These are phyloP conservation scores for Schizopora paradoxa DNA, from an alignment of 1,284 basidiomycete genomes.

Conservation along the genomic window DNA sequence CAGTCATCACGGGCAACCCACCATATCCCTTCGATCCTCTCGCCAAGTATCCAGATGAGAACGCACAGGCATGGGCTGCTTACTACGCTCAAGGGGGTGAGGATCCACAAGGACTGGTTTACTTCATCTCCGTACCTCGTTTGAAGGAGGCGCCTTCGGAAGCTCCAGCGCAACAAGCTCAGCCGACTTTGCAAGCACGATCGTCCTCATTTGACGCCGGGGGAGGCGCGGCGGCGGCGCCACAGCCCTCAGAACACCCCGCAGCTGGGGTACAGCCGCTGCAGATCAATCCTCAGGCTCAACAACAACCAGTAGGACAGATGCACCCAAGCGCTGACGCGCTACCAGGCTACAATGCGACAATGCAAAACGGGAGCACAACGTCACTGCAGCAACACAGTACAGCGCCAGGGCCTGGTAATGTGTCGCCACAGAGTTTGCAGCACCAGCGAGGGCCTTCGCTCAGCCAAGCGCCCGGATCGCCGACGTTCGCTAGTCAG, in stretches of 20 bases:
- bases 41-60: conserved; percentile 59
- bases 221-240: background rate
- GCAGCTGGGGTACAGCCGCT: conserved; percentile 5
- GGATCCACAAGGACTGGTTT: conserved; percentile 64
- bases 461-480: background rate
- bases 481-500: background rate
- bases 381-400: conserved; percentile 1
- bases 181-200: conserved; percentile 13
- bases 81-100: conserved; percentile 73
- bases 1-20: conserved; percentile 38
- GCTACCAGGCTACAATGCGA: conserved; percentile 1
- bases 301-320: conserved; percentile 6
- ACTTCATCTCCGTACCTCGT: conserved; percentile 70
- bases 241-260: background rate
- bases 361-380: conserved; percentile 6
- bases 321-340: background rate
- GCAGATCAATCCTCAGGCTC: conserved; percentile 5
- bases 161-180: conserved; percentile 14
- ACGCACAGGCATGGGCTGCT: conserved; percentile 75
- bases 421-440: background rate
- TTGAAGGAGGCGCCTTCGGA: conserved; percentile 41
- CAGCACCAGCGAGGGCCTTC: background rate
- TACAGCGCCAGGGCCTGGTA: background rate
- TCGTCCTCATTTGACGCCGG: background rate
- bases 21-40: conserved; percentile 68